Evolutionary conservation across 2,329 filamentous ascomycete genomes (phyloP).

Genomic region (Beauveria caledonica): DNA sequence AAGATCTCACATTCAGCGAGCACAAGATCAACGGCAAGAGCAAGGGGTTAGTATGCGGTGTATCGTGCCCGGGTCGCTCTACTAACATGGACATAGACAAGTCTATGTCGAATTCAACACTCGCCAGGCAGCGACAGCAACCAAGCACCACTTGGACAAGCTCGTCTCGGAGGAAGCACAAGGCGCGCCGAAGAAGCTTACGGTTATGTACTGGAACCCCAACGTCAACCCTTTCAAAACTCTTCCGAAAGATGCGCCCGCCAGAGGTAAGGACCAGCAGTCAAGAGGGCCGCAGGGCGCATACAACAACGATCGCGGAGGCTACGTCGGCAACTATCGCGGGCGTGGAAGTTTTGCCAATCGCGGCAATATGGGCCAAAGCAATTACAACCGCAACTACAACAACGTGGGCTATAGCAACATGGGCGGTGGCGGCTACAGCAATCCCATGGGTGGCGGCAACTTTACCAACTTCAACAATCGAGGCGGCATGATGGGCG

Average conservation of each 20-base stretch:
- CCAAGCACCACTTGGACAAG: constrained; percentile 72
- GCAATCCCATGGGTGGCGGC: constrained; percentile 43
- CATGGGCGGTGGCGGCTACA: constrained; percentile 37
- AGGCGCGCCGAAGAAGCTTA: constrained; percentile 59
- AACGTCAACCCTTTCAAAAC: constrained; percentile 83
- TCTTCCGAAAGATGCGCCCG: constrained; percentile 76
- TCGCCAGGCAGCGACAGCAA: constrained; percentile 75
- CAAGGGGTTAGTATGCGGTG: constrained; percentile 63
- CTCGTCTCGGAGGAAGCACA: constrained; percentile 43
- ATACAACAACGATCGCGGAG: constrained; percentile 42
- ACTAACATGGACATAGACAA: constrained; percentile 37
- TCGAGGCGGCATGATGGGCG: constrained; percentile 38
- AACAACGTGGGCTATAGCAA: constrained; percentile 32
- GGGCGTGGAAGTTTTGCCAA: constrained; percentile 43
- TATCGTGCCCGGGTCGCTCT: not conserved
- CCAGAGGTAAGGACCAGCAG: constrained; percentile 50
- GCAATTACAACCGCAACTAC: constrained; percentile 36
- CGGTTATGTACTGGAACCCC: constrained; percentile 61
- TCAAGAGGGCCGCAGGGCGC: constrained; percentile 43
- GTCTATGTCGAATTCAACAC: constrained; percentile 81
- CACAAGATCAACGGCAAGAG: constrained; percentile 99
- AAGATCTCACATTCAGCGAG: constrained; percentile 93
- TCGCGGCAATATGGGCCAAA: constrained; percentile 41
- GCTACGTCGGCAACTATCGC: constrained; percentile 40
- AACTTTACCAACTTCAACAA: constrained; percentile 44